A percentile compares a stretch with the other conserved stretches of the same genome.
These are phyloP conservation scores for Hymenoscyphus fraxineus DNA, from an alignment of 2,329 filamentous ascomycete genomes.

Conservation along the genomic window DNA sequence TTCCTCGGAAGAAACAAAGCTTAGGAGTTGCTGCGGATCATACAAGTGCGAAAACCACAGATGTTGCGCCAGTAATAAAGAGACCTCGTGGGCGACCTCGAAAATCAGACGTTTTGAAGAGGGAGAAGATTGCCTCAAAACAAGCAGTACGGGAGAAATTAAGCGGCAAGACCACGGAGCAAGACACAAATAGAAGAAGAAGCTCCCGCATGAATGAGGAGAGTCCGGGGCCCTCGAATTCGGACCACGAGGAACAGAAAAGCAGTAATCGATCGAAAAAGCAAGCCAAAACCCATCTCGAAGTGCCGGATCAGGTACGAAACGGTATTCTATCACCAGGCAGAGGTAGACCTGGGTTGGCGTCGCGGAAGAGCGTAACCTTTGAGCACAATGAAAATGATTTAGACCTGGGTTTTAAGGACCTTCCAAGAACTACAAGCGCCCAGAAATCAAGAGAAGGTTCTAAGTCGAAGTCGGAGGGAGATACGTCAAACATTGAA, in stretches of 20 bases:
- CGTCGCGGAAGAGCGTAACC: conserved; percentile 51
- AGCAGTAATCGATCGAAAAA: not conserved
- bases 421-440: conserved; percentile 38
- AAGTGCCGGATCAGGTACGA: conserved; percentile 27
- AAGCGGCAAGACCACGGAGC: conserved; percentile 6
- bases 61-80: conserved; percentile 3
- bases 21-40: not conserved
- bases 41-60: not conserved
- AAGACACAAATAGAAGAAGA: not conserved
- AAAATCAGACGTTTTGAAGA: conserved; percentile 24
- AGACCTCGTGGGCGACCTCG: conserved; percentile 18
- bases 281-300: not conserved
- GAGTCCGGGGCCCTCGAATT: not conserved
- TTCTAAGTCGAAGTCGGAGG: conserved; percentile 4
- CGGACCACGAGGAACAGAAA: conserved; percentile 1
- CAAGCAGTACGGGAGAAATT: conserved; percentile 21
- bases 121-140: conserved; percentile 20
- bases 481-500: not conserved
- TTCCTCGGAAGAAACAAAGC: not conserved
- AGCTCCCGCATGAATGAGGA: not conserved
- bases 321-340: conserved; percentile 56
- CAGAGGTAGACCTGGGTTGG: conserved; percentile 36
- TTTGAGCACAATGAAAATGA: conserved; percentile 46
- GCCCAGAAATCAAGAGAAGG: conserved; percentile 13
- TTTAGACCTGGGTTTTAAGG: conserved; percentile 46